Evolutionary conservation across 768 basidiomycete species (phyloP).

Genomic region (Psilocybe cyanescens): DNA sequence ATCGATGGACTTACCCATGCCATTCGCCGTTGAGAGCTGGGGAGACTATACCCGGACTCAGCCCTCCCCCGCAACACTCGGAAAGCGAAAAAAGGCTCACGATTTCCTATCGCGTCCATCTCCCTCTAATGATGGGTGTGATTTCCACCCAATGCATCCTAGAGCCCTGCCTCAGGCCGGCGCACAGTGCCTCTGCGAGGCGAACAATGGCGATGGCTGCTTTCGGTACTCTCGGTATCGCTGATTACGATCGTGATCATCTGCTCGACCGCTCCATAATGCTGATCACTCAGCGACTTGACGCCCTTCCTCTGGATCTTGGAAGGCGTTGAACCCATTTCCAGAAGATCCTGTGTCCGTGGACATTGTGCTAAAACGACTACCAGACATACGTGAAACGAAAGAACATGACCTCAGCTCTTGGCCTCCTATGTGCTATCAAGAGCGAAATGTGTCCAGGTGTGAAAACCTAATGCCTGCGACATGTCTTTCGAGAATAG

Average conservation of each 20-base stretch:
- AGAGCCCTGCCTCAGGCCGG: not conserved
- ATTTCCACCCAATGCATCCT: not conserved
- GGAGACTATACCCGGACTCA: not conserved
- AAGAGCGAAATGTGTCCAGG: not conserved
- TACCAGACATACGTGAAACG: not conserved
- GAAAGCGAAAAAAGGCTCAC: not conserved
- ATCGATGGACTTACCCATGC: not conserved
- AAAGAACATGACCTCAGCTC: not conserved
- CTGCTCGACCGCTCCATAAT: conserved; percentile 5
- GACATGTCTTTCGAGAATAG: not conserved
- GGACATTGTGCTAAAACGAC: not conserved
- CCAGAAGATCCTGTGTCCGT: not conserved
- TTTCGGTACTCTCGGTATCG: not conserved
- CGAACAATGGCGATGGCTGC: no score
- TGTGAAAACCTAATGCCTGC: not conserved
- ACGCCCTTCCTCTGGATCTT: not conserved
- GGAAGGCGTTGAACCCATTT: not conserved
- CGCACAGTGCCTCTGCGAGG: no score
- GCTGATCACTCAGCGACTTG: not conserved
- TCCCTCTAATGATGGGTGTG: conserved; percentile 1
- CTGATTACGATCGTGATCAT: conserved; percentile 5
- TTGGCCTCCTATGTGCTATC: not conserved
- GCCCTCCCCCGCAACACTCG: conserved; percentile 9
- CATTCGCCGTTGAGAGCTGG: not conserved
- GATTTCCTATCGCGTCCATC: conserved; percentile 15